Conservation (phyloP, 2,329 filamentous ascomycete species). For the Exutisphaerella laricina region DNA sequence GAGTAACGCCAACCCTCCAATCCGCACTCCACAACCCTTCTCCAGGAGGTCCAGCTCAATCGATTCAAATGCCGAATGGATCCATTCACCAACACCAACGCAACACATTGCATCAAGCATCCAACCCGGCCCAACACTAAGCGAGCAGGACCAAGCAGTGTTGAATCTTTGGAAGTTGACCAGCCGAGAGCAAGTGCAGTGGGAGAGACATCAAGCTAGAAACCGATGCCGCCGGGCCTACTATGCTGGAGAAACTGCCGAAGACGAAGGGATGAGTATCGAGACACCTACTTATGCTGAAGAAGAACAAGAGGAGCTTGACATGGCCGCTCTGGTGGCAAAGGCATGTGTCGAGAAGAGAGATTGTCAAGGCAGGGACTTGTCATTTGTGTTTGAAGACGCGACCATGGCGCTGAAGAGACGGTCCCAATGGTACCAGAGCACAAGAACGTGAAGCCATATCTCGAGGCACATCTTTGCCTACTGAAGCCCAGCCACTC, state of each 20-base stretch:
- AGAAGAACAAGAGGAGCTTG: conserved; percentile 7
- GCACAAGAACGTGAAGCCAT: too few species aligned
- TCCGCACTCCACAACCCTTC: not conserved
- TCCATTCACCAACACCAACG: conserved; percentile 16
- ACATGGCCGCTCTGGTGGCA: conserved; percentile 5
- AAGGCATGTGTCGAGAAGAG: conserved; percentile 13
- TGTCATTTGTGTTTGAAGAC: conserved; percentile 12
- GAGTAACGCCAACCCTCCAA: not conserved
- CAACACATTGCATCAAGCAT: conserved; percentile 22
- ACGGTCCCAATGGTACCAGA: too few species aligned
- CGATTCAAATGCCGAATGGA: conserved; percentile 16
- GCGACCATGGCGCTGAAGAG: not conserved
- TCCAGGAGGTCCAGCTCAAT: conserved; percentile 11
- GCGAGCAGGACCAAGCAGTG: conserved; percentile 15
- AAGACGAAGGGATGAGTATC: conserved; percentile 5
- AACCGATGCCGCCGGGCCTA: conserved; percentile 1
- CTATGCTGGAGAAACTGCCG: conserved; percentile 1
- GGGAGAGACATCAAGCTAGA: conserved; percentile 14
- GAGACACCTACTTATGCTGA: conserved; percentile 7
- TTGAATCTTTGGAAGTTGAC: conserved; percentile 21
- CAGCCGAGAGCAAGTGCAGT: conserved; percentile 18
- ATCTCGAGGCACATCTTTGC: too few species aligned
- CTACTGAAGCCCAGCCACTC: too few species aligned
- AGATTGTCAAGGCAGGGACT: conserved; percentile 18
- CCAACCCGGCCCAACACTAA: conserved; percentile 14